Conservation (phyloP, 768 basidiomycete species). For the Steccherinum ochraceum region DNA sequence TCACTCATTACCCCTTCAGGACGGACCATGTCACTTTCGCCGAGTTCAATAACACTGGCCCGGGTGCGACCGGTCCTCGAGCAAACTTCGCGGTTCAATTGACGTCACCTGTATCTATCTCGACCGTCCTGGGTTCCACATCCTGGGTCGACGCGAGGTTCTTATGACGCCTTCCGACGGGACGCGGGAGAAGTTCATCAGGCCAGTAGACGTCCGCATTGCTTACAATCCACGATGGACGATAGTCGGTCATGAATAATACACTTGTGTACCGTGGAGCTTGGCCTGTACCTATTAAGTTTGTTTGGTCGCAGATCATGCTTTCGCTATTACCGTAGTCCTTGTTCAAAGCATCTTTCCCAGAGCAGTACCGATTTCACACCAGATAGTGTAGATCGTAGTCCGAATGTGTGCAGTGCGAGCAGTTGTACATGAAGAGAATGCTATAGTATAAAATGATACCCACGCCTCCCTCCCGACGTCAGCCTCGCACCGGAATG, state of each 20-base stretch:
- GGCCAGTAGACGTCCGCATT: background rate
- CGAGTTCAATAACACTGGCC: constrained; percentile 24
- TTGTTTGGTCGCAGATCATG: background rate
- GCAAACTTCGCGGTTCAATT: constrained; percentile 24
- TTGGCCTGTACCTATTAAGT: background rate
- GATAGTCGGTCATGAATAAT: background rate
- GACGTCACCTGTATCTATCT: constrained; percentile 13
- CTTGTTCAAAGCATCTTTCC: background rate
- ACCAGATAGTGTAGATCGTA: background rate
- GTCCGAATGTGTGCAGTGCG: background rate
- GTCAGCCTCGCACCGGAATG: background rate
- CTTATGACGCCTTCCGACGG: constrained; percentile 8
- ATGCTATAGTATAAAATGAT: background rate
- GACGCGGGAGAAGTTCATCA: background rate
- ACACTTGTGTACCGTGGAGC: background rate
- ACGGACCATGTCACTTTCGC: constrained; percentile 26
- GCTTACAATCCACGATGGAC: background rate
- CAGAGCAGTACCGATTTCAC: background rate
- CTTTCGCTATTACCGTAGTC: background rate
- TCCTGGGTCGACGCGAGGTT: constrained; percentile 16
- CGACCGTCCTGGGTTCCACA: constrained; percentile 16
- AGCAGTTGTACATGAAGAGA: background rate
- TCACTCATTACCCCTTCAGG: constrained; percentile 2
- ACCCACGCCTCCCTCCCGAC: background rate
- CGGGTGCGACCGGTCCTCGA: constrained; percentile 14